phyloP scores from a whole-genome alignment of 257 asterid genomes.

The Plantago elongata region DNA sequence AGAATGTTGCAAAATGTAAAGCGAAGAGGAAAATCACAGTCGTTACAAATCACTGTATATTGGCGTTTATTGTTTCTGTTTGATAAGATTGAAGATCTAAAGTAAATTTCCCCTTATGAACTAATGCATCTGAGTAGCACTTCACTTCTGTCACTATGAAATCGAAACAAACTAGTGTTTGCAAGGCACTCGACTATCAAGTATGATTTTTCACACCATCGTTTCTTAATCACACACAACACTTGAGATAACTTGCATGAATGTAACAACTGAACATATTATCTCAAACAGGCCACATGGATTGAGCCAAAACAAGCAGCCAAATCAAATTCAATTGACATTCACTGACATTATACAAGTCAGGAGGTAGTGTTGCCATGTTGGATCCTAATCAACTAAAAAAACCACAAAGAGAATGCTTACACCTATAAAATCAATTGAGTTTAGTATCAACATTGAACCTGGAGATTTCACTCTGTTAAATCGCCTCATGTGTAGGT shows the following conservation, averaged over 20 bases:
- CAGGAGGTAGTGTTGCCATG: too few species aligned
- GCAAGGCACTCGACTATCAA: not conserved
- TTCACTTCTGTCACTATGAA: not conserved
- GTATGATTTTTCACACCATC: not conserved
- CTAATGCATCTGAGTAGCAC: not conserved
- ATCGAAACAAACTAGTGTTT: slow-evolving; percentile 1
- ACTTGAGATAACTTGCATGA: not conserved
- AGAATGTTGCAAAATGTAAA: not conserved
- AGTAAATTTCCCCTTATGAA: not conserved
- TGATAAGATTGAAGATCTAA: not conserved
- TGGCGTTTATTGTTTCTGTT: not conserved
- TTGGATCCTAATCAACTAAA: not conserved
- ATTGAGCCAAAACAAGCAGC: not conserved
- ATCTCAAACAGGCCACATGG: not conserved
- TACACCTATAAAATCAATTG: not conserved
- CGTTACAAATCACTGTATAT: not conserved
- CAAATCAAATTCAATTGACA: not conserved
- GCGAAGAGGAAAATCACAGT: not conserved
- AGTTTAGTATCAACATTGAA: too few species aligned
- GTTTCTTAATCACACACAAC: not conserved
- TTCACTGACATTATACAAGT: not conserved
- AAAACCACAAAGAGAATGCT: not conserved
- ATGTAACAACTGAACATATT: not conserved
- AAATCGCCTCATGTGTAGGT: too few species aligned
- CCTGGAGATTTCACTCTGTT: too few species aligned